Base-by-base conservation (phyloP, 352 stramenopile genomes). In the Elongisporangium undulatum region DNA sequence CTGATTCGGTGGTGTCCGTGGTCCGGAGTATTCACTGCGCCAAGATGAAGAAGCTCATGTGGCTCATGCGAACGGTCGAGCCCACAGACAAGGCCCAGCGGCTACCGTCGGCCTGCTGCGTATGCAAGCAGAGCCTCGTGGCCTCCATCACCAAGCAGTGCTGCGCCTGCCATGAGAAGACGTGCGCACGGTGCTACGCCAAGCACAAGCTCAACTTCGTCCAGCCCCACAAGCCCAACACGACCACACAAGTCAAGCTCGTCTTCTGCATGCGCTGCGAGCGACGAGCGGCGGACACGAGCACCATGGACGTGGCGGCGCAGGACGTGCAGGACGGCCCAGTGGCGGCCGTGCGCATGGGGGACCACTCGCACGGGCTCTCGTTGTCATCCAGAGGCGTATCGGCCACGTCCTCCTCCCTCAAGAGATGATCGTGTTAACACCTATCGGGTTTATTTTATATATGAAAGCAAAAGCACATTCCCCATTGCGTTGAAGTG, bases 31-130 rank as follows among this genome's bases (percentile, higher is more conserved):
- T 79, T 15, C 45, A 72, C 39, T 71, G 71, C 55, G 69, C 75
- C 9, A 64, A 82, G 55, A 79, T 68, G 56, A 69, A 75, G 59
- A 84, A 84, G 66, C 70, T 84, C 17, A 45, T 67, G 10, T 62
- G 69, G 16, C 41, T 75, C n/a, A 53, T 78, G 66, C 74, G 2
- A 29, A 86, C 24, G 58, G 66, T 21, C 53, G 65, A 20, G 57
- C 56, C 39, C 61, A 71, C 49, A 58, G 12, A 45, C 19, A 45
- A 45, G 34, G 16, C 34, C 34, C 7, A 45, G 34, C 34, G 34
- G 17, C 12, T 45, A 12, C 34, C 34, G 13, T 45, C 34, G 13
- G 34, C 34, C 10, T 45, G 34, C 34, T 45, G 34, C 34, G 34
- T 45, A 4, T 45, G 34, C 13, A 45, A 45, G 34, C 34, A 45